phyloP scores from a whole-genome alignment of 352 stramenopile species.

The Elongisporangium senticosum region DNA sequence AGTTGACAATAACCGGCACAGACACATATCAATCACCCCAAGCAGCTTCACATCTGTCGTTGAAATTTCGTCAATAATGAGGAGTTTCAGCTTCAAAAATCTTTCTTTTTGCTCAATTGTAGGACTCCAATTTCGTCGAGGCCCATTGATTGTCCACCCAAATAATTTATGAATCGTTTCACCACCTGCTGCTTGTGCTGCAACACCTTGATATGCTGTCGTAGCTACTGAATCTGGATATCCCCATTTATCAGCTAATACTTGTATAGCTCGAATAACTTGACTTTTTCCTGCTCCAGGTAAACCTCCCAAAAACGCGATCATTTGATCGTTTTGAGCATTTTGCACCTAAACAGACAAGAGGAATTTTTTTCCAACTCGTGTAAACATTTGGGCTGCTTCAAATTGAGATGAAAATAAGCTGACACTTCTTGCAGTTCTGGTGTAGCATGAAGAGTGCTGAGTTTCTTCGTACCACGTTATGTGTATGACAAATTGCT shows the following conservation, averaged over 20 bases:
- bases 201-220: constrained; percentile 13
- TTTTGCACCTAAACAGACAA: background rate
- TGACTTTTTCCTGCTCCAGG: constrained; percentile 15
- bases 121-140: constrained; percentile 5
- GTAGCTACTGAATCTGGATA: constrained; percentile 7
- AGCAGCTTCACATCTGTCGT: constrained; percentile 8
- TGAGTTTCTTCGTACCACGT: too few species aligned
- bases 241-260: constrained; percentile 7
- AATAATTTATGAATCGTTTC: constrained; percentile 20
- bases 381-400: constrained; percentile 8
- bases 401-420: constrained; percentile 9
- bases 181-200: constrained; percentile 15
- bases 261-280: constrained; percentile 12
- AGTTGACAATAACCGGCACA: constrained; percentile 1
- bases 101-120: constrained; percentile 6
- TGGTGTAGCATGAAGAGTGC: too few species aligned
- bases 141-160: constrained; percentile 6
- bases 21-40: constrained; percentile 6
- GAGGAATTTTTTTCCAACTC: constrained; percentile 3
- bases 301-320: constrained; percentile 12
- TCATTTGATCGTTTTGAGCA: constrained; percentile 9
- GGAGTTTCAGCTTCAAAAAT: constrained; percentile 7
- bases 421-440: constrained; percentile 12
- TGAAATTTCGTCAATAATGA: constrained; percentile 16
- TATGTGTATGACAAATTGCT: too few species aligned